Percentiles rank a stretch among this genome's conserved stretches.
These are phyloP conservation scores for Arthroderma uncinatum DNA, from an alignment of 2,329 filamentous ascomycete genomes.

Conservation along the genomic window DNA sequence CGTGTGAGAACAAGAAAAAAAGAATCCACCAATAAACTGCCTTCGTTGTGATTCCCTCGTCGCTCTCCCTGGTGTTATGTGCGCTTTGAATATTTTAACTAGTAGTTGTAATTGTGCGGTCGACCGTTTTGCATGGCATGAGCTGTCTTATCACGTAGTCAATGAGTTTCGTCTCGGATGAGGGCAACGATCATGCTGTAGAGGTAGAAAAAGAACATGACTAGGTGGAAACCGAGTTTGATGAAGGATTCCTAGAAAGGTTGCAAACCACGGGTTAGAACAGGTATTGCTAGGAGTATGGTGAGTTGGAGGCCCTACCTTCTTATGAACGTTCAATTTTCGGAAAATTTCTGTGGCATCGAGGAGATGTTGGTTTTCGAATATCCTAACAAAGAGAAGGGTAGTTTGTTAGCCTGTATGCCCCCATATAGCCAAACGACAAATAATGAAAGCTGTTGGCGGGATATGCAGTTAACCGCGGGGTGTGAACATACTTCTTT, in stretches of 20 bases:
- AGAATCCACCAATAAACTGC: neutral
- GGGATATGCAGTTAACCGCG: neutral
- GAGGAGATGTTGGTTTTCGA: constrained; percentile 91
- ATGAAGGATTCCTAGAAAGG: constrained; percentile 78
- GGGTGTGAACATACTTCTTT: constrained; percentile 66
- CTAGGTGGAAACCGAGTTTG: constrained; percentile 94
- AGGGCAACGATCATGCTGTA: constrained; percentile 98
- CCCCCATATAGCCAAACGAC: neutral
- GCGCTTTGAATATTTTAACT: neutral
- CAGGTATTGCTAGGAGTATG: neutral
- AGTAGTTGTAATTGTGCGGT: constrained; percentile 8
- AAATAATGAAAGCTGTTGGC: neutral
- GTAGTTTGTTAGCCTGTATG: constrained; percentile 15
- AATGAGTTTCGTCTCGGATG: constrained; percentile 87
- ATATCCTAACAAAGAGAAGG: constrained; percentile 52
- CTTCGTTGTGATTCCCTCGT: neutral
- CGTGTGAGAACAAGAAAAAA: neutral
- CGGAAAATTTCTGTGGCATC: constrained; percentile 99
- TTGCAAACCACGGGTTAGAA: neutral
- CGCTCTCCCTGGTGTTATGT: neutral
- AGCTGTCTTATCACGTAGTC: constrained; percentile 37
- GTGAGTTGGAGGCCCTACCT: constrained; percentile 45
- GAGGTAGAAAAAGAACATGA: constrained; percentile 99
- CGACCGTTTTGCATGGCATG: constrained; percentile 31
- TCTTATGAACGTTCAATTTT: constrained; percentile 98